Evolutionary conservation across 306 rosid species (phyloP).

Genomic region (Macrotyloma uniflorum): DNA sequence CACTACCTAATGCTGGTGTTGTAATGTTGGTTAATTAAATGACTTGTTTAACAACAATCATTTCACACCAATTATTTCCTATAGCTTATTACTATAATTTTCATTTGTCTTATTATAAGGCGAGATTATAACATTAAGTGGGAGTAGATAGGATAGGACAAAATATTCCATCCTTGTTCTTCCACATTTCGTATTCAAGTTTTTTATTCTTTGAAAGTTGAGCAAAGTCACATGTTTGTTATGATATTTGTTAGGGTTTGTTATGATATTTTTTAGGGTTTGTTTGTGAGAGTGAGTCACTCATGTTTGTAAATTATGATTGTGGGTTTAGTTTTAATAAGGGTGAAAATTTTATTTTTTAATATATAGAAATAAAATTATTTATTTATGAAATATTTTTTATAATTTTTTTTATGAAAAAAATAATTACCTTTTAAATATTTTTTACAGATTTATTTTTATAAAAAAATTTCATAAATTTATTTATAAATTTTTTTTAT

Average conservation of each 20-base stretch:
- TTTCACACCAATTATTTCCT: neutral
- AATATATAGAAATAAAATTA: no score
- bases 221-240: constrained; percentile 23
- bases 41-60: neutral
- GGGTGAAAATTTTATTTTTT: no score
- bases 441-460: no score
- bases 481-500: no score
- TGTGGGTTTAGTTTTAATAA: no score
- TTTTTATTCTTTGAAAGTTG: constrained; percentile 16
- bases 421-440: no score
- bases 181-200: constrained; percentile 29
- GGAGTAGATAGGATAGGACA: constrained; percentile 10
- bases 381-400: no score
- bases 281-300: constrained; percentile 94
- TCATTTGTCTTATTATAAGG: neutral
- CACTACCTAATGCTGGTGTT: neutral
- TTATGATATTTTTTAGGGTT: no score
- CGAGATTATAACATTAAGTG: neutral
- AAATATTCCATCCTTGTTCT: neutral
- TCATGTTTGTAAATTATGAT: no score
- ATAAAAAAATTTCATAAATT: no score
- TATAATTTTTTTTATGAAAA: no score
- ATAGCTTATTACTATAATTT: constrained; percentile 20
- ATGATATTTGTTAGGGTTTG: no score
- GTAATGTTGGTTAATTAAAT: neutral